phyloP scores from a whole-genome alignment of 805 yeast genomes.

The Schizosaccharomyces japonicus region DNA sequence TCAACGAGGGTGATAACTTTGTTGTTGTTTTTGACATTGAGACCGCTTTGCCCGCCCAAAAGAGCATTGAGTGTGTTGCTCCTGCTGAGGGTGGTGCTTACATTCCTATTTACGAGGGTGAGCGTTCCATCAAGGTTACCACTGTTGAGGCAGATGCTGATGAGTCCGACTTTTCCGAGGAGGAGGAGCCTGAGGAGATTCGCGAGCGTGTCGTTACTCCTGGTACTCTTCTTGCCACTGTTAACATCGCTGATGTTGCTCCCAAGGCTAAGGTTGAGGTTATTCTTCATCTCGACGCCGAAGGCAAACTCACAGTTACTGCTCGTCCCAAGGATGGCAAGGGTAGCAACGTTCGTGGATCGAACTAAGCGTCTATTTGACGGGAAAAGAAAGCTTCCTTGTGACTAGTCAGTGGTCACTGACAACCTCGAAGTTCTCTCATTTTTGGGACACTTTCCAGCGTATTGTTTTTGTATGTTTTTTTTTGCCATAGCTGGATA shows the following conservation, averaged over 20 bases:
- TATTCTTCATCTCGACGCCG: conserved; percentile 37
- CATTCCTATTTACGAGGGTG: conserved; percentile 63
- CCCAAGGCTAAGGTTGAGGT: conserved; percentile 41
- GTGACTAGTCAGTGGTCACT: no score
- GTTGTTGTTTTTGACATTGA: conserved; percentile 52
- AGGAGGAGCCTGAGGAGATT: conserved; percentile 72
- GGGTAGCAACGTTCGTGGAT: conserved; percentile 8
- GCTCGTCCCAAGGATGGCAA: conserved; percentile 19
- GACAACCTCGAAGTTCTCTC: no score
- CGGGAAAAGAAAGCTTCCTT: no score
- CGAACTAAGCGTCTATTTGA: no score
- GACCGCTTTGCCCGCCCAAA: conserved; percentile 79
- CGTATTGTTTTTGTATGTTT: no score
- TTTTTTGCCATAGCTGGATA: no score
- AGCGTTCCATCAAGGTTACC: conserved; percentile 60
- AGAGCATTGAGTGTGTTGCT: conserved; percentile 38
- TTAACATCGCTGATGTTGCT: conserved; percentile 52
- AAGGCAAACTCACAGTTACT: conserved; percentile 38
- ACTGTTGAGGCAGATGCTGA: conserved; percentile 40
- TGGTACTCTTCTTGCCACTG: conserved; percentile 19
- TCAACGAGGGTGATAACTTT: conserved; percentile 39
- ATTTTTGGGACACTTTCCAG: no score
- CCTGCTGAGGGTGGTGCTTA: conserved; percentile 36
- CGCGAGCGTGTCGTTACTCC: conserved; percentile 53
- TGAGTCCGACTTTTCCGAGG: conserved; percentile 28